Evolutionary conservation across 2,329 filamentous ascomycete species (phyloP).

Genomic region (Pyricularia pennisetigena): DNA sequence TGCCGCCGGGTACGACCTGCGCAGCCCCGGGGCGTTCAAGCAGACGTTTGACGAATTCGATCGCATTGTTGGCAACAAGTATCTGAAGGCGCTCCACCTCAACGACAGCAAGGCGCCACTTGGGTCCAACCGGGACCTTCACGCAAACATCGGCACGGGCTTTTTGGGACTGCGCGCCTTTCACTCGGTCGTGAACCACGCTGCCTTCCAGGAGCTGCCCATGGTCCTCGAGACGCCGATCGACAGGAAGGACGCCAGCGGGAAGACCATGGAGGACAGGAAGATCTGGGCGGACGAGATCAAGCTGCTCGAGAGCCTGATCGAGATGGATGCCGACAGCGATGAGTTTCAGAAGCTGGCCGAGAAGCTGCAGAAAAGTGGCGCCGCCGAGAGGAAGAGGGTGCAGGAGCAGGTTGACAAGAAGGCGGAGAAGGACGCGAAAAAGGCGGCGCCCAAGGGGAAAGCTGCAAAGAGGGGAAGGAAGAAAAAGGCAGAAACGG

Average conservation of each 20-base stretch:
- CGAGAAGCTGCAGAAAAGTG: conserved; percentile 53
- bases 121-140: conserved; percentile 71
- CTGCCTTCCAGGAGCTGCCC: conserved; percentile 65
- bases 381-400: conserved; percentile 61
- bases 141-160: conserved; percentile 93
- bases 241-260: conserved; percentile 55
- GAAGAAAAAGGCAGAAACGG: conserved; percentile 17
- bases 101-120: conserved; percentile 95
- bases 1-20: too few relatives aligned
- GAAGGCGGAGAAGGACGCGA: conserved; percentile 53
- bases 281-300: conserved; percentile 88
- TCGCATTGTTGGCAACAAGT: conserved; percentile 62
- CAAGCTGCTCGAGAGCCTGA: conserved; percentile 80
- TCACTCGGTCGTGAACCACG: conserved; percentile 80
- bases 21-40: conserved; percentile 59
- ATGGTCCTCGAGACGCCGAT: conserved; percentile 97
- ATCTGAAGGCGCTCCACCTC: conserved; percentile 78
- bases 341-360: conserved; percentile 62
- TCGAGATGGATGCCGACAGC: conserved; percentile 72
- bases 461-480: conserved; percentile 20
- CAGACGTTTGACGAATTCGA: conserved; percentile 70
- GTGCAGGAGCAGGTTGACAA: conserved; percentile 72
- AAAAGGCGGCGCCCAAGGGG: conserved; percentile 23
- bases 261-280: conserved; percentile 66
- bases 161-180: conserved; percentile 88